Base-by-base conservation (phyloP, 495 filamentous ascomycete genomes). In the Podospora tetraspora region DNA sequence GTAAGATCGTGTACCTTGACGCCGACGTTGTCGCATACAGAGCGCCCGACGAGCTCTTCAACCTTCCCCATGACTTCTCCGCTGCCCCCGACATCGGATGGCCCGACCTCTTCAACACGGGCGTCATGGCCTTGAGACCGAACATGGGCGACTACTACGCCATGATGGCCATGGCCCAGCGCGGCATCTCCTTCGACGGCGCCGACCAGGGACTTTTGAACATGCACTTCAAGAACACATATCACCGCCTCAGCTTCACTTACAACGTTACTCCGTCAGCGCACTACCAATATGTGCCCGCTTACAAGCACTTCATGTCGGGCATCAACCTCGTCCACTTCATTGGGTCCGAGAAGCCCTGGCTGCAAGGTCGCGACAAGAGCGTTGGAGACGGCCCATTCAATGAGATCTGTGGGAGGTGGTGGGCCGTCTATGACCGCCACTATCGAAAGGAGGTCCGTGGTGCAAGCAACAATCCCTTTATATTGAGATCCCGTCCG, bases 61-160 rank as follows among this genome's bases (percentile, higher is more conserved):
- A 89, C 25, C 73, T 96, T 64, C 80, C 89, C 4, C 84, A 88
- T 62, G 80, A 87, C 43, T 97, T 99, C 74, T 92, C 93, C 3
- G 95, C 95, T 3, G 92, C 90, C 16, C 96, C 95, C 34, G 95
- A 99, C 75, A 90, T 98, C 72, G 95, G 95, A 73, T 99, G 96
- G 96, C 95, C 95, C 32, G 95, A 99, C 81, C 86, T 92, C 69
- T 99, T 99, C 85, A 99, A 99, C 81, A 94, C 92, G 59, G 95
- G 95, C 67, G 84, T 99, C 62, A 95, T 99, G 91, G 92, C 91
- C 58, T 78, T 98, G 59, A 90, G 86, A 27, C 95, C 95, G 21
- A 92, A 96, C 77, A 80, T 92, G 84, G 89, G 89, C 64, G 93
- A 96, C 68, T 97, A 95, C 78, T 89, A 90, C 74, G 90, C 92